A percentile compares a stretch with the other conserved stretches of the same genome.
Evolutionary conservation across 2,329 filamentous ascomycete species (phyloP).

Genomic region (Graphilbum ipis-grandicollis): DNA sequence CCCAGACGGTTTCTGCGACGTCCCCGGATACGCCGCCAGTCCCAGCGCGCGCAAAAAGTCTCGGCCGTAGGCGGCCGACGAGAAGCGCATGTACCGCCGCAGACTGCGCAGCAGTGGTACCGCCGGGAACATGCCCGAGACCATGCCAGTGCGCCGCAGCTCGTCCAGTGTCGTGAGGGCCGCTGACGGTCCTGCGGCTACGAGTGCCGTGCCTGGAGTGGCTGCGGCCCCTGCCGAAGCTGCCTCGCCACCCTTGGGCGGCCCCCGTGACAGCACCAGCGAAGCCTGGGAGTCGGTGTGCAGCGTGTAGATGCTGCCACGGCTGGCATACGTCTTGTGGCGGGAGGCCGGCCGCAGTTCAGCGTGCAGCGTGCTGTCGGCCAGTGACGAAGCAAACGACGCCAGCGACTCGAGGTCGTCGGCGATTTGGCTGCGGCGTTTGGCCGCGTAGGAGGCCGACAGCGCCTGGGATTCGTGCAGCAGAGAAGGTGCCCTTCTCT

Average conservation of each 20-base stretch:
- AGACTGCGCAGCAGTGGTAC: conserved; percentile 45
- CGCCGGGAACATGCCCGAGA: conserved; percentile 41
- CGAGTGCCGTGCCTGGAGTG: conserved; percentile 26
- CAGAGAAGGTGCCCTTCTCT: too few species aligned
- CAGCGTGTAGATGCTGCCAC: conserved; percentile 43
- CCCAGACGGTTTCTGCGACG: conserved; percentile 7
- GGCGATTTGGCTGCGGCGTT: conserved; percentile 2
- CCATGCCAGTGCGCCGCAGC: conserved; percentile 32
- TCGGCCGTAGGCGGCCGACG: conserved; percentile 48
- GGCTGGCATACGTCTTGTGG: conserved; percentile 17
- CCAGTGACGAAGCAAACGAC: conserved; percentile 32
- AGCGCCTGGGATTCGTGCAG: conserved; percentile 5
- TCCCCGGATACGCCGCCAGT: conserved; percentile 31
- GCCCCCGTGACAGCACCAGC: conserved; percentile 31
- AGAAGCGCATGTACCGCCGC: conserved; percentile 47
- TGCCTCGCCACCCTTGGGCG: too few species aligned
- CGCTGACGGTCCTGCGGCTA: conserved; percentile 14
- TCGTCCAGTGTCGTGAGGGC: conserved; percentile 20
- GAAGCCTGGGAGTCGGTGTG: conserved; percentile 37
- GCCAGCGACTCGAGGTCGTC: conserved; percentile 31
- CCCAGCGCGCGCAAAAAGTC: conserved; percentile 46
- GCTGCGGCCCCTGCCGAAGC: too few species aligned
- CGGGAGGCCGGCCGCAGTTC: too few species aligned
- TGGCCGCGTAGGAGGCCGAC: neutral
- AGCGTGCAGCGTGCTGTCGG: conserved; percentile 11